Conservation (phyloP, 129 eudicot species). For the Flaveria sonorensis region DNA sequence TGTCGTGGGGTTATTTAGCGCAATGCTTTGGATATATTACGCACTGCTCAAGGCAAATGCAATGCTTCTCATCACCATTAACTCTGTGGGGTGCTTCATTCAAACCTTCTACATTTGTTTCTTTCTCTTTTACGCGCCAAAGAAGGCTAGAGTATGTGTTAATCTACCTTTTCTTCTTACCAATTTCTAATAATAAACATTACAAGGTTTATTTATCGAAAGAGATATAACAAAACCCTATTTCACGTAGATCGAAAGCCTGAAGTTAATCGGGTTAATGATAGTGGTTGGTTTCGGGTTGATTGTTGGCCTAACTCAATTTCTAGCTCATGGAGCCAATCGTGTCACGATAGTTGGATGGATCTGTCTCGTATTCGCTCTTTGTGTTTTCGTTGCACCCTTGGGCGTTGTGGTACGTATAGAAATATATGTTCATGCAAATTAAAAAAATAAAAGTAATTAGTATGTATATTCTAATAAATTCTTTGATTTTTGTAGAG, state of each 20-base stretch:
- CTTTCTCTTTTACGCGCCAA: slow-evolving; percentile 71
- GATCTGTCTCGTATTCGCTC: slow-evolving; percentile 73
- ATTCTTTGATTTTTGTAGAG: slow-evolving; percentile 42
- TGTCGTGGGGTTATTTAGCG: slow-evolving; percentile 70
- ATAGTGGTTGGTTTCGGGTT: slow-evolving; percentile 64
- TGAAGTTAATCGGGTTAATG: slow-evolving; percentile 44
- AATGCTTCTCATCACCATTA: slow-evolving; percentile 71
- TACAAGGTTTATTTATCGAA: not conserved
- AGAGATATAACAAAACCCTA: not conserved
- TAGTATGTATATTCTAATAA: not conserved
- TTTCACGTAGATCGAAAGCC: slow-evolving; percentile 49
- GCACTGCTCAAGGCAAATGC: slow-evolving; percentile 57
- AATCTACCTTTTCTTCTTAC: not conserved
- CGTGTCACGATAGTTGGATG: slow-evolving; percentile 75
- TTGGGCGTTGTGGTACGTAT: slow-evolving; percentile 64
- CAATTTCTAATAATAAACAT: not conserved
- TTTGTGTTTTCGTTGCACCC: slow-evolving; percentile 83
- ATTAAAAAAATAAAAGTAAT: not conserved
- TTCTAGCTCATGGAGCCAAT: slow-evolving; percentile 38
- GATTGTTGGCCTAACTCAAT: slow-evolving; percentile 52
- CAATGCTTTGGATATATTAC: slow-evolving; percentile 78
- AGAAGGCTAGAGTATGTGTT: slow-evolving; percentile 45
- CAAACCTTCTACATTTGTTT: slow-evolving; percentile 61
- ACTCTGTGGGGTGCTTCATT: slow-evolving; percentile 65
- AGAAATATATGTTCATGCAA: not conserved